Evolutionary conservation across 2,329 filamentous ascomycete species (phyloP).

Genomic region (Botrytis galanthina): DNA sequence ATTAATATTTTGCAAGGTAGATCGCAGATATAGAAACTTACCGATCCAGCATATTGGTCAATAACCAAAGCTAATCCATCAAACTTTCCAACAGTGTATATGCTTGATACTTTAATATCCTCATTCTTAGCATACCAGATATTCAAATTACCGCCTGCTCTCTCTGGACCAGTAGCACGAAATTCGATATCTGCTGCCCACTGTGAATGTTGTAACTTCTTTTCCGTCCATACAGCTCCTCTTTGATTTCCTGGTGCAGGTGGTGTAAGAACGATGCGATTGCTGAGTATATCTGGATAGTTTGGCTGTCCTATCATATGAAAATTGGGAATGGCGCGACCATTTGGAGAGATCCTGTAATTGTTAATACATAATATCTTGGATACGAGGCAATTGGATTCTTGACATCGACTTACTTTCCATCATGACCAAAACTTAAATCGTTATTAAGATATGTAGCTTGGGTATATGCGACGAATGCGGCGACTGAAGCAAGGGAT

Average conservation of each 20-base stretch:
- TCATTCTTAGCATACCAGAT: conserved; percentile 84
- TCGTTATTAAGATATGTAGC: conserved; percentile 38
- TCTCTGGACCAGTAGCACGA: conserved; percentile 79
- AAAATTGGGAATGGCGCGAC: conserved; percentile 35
- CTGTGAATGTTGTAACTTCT: conserved; percentile 57
- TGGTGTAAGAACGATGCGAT: conserved; percentile 89
- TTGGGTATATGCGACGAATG: conserved; percentile 34
- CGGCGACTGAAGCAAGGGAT: conserved; percentile 32
- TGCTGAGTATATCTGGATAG: conserved; percentile 68
- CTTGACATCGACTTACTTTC: conserved; percentile 31
- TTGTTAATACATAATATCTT: conserved; percentile 17
- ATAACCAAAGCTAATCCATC: conserved; percentile 88
- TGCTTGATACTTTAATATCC: conserved; percentile 67
- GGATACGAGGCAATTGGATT: neutral
- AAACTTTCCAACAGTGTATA: conserved; percentile 82
- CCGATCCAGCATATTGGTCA: conserved; percentile 74
- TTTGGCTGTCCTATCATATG: conserved; percentile 45
- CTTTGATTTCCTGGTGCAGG: conserved; percentile 81
- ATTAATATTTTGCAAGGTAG: neutral
- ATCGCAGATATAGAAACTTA: conserved; percentile 34
- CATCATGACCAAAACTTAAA: conserved; percentile 47
- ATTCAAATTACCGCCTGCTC: conserved; percentile 85
- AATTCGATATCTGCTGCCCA: conserved; percentile 88
- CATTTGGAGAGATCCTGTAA: conserved; percentile 37
- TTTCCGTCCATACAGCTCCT: conserved; percentile 77